Evolutionary conservation across 768 basidiomycete species (phyloP).

Genomic region (Tricholoma terreum): DNA sequence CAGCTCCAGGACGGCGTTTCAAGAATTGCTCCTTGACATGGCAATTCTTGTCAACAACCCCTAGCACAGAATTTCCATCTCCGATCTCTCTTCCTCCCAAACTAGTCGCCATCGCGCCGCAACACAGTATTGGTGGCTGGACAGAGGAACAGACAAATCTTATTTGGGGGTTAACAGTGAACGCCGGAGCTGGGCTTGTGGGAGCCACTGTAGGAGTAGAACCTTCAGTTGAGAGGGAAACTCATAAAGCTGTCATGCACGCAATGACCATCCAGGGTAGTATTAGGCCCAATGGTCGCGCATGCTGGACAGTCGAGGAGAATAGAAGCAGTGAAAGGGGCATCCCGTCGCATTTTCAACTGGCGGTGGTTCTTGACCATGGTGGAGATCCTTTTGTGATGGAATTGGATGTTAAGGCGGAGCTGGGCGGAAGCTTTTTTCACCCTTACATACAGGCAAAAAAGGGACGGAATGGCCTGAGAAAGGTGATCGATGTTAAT

Average conservation of each 20-base stretch:
- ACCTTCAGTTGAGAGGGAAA: conserved; percentile 15
- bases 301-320: conserved; percentile 20
- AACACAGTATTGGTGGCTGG: conserved; percentile 22
- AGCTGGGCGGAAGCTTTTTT: conserved; percentile 17
- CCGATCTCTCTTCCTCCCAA: conserved; percentile 7
- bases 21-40: conserved; percentile 16
- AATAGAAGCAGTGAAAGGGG: conserved; percentile 21
- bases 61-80: not conserved
- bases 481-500: conserved; percentile 16
- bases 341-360: conserved; percentile 18
- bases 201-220: conserved; percentile 14
- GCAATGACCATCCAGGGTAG: conserved; percentile 21
- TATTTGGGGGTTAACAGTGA: conserved; percentile 15
- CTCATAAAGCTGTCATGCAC: conserved; percentile 15
- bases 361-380: conserved; percentile 19
- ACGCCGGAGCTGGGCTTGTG: conserved; percentile 7
- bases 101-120: conserved; percentile 15
- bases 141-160: conserved; percentile 21
- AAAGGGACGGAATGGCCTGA: conserved; percentile 14
- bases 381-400: conserved; percentile 12
- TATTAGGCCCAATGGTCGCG: conserved; percentile 7
- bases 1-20: conserved; percentile 17
- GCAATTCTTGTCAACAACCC: conserved; percentile 6
- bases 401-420: conserved; percentile 19
- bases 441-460: conserved; percentile 17